These are phyloP conservation scores for Diaporthe destruens DNA, from an alignment of 2,329 filamentous ascomycete genomes.

Conservation along the genomic window DNA sequence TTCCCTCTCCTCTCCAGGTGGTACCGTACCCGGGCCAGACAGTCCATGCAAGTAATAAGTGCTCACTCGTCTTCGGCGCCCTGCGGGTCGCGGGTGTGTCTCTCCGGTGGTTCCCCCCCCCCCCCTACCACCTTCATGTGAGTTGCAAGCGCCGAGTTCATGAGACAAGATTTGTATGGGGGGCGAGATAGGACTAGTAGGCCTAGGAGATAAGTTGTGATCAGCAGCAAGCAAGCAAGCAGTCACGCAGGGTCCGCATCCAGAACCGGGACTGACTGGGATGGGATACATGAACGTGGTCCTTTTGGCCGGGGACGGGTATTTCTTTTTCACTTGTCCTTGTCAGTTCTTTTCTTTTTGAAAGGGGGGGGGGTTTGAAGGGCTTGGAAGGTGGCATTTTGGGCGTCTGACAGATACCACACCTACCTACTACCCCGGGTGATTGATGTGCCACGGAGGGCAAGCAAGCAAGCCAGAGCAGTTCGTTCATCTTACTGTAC, in stretches of 20 bases:
- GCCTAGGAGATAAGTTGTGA: neutral
- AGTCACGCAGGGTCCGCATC: neutral
- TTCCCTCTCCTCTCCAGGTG: neutral
- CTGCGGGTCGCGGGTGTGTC: neutral
- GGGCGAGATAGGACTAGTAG: conserved; percentile 4
- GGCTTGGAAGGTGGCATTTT: neutral
- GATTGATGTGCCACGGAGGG: neutral
- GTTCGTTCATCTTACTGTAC: neutral
- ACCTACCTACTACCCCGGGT: too few species aligned
- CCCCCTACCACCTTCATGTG: too few species aligned
- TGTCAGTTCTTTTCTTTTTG: neutral
- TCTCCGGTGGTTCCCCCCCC: neutral
- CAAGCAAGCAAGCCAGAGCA: neutral
- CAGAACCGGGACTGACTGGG: too few species aligned
- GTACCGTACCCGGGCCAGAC: conserved; percentile 1
- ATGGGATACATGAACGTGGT: conserved; percentile 12
- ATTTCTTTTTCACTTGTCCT: neutral
- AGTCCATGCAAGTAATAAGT: neutral
- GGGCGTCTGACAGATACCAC: neutral
- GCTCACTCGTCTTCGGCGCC: neutral
- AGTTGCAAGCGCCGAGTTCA: neutral
- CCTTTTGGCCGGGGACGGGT: neutral
- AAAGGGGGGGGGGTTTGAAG: neutral
- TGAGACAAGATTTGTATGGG: conserved; percentile 2
- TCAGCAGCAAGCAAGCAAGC: neutral